Evolutionary conservation across 1,284 basidiomycete species (phyloP).

Genomic region (Ganoderma meredithae): DNA sequence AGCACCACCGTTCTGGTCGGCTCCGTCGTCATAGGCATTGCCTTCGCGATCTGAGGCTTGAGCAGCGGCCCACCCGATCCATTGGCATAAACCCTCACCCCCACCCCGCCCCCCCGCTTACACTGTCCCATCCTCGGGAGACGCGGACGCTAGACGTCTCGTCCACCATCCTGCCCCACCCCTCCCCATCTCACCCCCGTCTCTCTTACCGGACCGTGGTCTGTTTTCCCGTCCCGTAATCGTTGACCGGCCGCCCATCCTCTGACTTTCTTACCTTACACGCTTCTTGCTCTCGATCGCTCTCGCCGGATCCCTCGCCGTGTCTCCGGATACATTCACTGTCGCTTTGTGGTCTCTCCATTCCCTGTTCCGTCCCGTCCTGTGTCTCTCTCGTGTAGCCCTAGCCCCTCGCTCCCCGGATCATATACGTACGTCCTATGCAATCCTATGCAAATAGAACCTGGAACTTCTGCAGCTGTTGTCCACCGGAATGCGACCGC

Average conservation of each 20-base stretch:
- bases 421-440: background rate
- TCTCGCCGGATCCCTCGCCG: background rate
- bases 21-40: constrained; percentile 21
- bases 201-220: background rate
- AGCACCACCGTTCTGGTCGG: constrained; percentile 18
- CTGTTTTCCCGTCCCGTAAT: constrained; percentile 9
- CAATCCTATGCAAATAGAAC: background rate
- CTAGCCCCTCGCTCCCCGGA: background rate
- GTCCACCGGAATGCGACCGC: background rate
- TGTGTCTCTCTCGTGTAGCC: constrained; percentile 1
- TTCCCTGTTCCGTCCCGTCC: background rate
- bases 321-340: background rate
- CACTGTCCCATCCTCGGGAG: background rate
- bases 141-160: constrained; percentile 18
- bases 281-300: background rate
- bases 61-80: constrained; percentile 2
- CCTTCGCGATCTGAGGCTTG: constrained; percentile 14
- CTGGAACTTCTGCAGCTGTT: background rate
- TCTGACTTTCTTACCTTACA: constrained; percentile 26
- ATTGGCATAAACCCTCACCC: too few relatives aligned
- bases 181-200: too few relatives aligned
- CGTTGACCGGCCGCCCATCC: constrained; percentile 8
- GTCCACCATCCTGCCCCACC: too few relatives aligned
- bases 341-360: constrained; percentile 8
- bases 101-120: background rate